Conservation (phyloP, 495 filamentous ascomycete species). For the Xylaria sp. region DNA sequence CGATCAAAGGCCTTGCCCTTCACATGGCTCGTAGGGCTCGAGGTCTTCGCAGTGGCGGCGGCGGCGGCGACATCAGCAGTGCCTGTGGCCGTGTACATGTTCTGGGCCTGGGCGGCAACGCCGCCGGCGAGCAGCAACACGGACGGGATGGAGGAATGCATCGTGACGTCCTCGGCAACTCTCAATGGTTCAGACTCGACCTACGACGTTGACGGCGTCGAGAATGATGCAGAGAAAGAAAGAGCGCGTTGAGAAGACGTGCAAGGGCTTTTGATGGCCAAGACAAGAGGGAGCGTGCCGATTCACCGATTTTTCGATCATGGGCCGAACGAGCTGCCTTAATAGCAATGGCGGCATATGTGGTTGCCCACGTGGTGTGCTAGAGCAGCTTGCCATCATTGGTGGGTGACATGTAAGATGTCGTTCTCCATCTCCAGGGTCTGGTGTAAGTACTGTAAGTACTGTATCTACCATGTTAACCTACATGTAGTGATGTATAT, state of each 20-base stretch:
- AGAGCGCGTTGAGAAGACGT: neutral
- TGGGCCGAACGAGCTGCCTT: constrained; percentile 4
- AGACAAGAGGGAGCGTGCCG: neutral
- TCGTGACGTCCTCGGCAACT: constrained; percentile 18
- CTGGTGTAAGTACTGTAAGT: no score
- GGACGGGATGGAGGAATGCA: constrained; percentile 33
- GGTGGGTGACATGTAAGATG: neutral
- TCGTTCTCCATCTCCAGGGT: neutral
- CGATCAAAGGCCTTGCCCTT: constrained; percentile 70
- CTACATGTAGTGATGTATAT: no score
- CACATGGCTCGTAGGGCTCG: constrained; percentile 65
- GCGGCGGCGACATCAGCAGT: constrained; percentile 40
- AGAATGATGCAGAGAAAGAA: neutral
- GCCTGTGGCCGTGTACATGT: constrained; percentile 40
- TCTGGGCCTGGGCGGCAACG: constrained; percentile 36
- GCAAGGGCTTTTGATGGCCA: neutral
- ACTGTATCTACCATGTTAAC: no score
- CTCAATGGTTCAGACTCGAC: constrained; percentile 8
- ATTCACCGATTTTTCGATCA: constrained; percentile 7
- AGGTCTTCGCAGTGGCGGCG: constrained; percentile 45
- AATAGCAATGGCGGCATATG: constrained; percentile 10
- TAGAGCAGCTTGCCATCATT: neutral
- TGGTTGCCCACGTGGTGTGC: neutral
- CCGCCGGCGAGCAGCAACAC: constrained; percentile 27
- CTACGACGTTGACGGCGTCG: constrained; percentile 16